These are phyloP conservation scores for Suhomyces choctaworum DNA, from an alignment of 1,139 yeast genomes.

Conservation along the genomic window DNA sequence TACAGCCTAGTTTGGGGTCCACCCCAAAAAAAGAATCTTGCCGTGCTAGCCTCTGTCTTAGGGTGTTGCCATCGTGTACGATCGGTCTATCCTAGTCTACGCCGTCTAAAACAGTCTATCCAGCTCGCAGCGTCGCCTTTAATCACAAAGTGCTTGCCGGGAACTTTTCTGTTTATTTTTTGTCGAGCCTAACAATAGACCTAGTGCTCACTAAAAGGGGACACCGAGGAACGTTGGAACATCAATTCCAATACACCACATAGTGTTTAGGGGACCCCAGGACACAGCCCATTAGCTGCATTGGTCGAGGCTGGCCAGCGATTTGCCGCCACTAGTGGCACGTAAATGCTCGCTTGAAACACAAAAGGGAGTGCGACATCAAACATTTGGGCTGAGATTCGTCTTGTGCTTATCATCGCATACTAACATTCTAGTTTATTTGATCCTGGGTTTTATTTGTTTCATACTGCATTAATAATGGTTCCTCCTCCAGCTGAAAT, in stretches of 20 bases:
- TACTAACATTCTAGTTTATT: constrained; percentile 9
- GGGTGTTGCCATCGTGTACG: too few relatives aligned
- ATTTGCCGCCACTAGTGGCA: neutral
- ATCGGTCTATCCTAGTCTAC: too few relatives aligned
- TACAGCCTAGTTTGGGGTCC: too few relatives aligned
- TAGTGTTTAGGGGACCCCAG: too few relatives aligned
- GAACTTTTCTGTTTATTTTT: constrained; percentile 3
- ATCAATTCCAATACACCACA: too few relatives aligned
- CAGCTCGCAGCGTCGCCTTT: neutral
- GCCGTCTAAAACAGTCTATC: too few relatives aligned
- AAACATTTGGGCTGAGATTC: too few relatives aligned
- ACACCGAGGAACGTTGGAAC: too few relatives aligned
- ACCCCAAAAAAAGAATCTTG: too few relatives aligned
- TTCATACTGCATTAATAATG: constrained; percentile 26
- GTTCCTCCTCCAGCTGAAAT: constrained; percentile 62
- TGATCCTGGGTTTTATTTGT: constrained; percentile 1
- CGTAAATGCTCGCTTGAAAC: constrained; percentile 5
- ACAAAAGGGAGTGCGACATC: neutral
- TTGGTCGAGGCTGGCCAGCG: too few relatives aligned
- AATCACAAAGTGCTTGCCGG: neutral
- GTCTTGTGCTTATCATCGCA: neutral
- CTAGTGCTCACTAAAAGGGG: constrained; percentile 5
- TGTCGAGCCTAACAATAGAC: constrained; percentile 1
- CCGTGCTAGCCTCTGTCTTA: too few relatives aligned
- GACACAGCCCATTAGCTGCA: too few relatives aligned